Conservation (phyloP, 2,329 filamentous ascomycete genomes). For the Lasiodiplodia sp. region DNA sequence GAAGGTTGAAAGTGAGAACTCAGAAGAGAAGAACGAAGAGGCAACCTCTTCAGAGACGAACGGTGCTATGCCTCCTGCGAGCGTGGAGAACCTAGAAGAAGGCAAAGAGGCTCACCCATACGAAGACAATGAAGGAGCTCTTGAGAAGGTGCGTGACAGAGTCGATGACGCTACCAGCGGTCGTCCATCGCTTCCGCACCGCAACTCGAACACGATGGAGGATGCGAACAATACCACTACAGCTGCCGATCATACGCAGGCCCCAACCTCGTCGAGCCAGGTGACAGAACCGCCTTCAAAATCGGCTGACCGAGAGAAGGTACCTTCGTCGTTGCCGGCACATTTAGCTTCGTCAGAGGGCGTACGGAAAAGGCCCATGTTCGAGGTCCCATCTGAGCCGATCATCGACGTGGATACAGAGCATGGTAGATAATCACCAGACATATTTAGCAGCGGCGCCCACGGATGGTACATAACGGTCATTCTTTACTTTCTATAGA, state of each 20-base stretch:
- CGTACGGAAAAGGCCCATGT: conserved; percentile 51
- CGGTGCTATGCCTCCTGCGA: neutral
- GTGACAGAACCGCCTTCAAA: neutral
- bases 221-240: neutral
- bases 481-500: neutral
- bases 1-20: conserved; percentile 33
- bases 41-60: neutral
- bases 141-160: conserved; percentile 15
- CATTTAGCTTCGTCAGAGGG: conserved; percentile 37
- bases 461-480: neutral
- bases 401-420: conserved; percentile 48
- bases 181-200: conserved; percentile 2
- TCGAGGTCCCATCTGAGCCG: conserved; percentile 50
- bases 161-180: neutral
- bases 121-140: conserved; percentile 4
- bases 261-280: neutral
- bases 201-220: conserved; percentile 12
- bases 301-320: conserved; percentile 23
- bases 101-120: neutral
- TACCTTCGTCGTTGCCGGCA: conserved; percentile 35
- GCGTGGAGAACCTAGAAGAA: neutral
- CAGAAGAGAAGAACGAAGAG: conserved; percentile 27
- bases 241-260: neutral
- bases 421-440: neutral
- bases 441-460: neutral